phyloP scores from a whole-genome alignment of 768 basidiomycete species.

The Tricholoma matsutake region DNA sequence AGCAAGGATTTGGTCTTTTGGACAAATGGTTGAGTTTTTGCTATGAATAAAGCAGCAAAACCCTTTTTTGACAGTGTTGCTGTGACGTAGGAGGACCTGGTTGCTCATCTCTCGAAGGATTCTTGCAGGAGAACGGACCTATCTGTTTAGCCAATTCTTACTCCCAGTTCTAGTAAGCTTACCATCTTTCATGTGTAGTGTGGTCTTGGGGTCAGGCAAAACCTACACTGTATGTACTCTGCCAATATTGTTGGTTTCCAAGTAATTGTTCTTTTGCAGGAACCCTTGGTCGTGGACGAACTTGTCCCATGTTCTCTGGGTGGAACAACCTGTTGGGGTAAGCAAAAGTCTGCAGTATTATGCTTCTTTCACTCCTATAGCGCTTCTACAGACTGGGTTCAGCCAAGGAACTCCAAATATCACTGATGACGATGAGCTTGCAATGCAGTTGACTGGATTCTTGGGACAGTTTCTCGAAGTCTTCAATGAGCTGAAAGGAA shows the following conservation, averaged over 20 bases:
- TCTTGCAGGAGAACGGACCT: slow-evolving; percentile 65
- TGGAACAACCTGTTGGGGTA: slow-evolving; percentile 59
- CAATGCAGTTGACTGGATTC: slow-evolving; percentile 41
- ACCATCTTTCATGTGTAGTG: slow-evolving; percentile 34
- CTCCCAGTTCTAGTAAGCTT: neutral
- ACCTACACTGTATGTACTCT: slow-evolving; percentile 22
- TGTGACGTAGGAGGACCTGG: too few relatives aligned
- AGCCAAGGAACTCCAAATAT: neutral
- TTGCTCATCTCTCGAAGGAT: slow-evolving; percentile 46
- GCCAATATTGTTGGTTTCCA: too few relatives aligned
- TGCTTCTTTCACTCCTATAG: too few relatives aligned
- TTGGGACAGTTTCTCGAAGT: slow-evolving; percentile 73
- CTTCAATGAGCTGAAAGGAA: slow-evolving; percentile 68
- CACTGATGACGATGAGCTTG: slow-evolving; percentile 47
- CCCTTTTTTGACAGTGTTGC: neutral
- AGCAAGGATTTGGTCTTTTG: slow-evolving; percentile 60
- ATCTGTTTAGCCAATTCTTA: slow-evolving; percentile 36
- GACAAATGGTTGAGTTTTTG: slow-evolving; percentile 39
- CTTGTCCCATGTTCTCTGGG: slow-evolving; percentile 56
- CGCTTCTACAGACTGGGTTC: neutral
- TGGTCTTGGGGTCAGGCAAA: slow-evolving; percentile 41
- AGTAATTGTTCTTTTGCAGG: slow-evolving; percentile 21
- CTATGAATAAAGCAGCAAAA: neutral
- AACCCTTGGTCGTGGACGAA: slow-evolving; percentile 72
- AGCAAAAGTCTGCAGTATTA: slow-evolving; percentile 35